Evolutionary conservation across 352 stramenopile species (phyloP).

Genomic region (Elongisporangium prolatum): DNA sequence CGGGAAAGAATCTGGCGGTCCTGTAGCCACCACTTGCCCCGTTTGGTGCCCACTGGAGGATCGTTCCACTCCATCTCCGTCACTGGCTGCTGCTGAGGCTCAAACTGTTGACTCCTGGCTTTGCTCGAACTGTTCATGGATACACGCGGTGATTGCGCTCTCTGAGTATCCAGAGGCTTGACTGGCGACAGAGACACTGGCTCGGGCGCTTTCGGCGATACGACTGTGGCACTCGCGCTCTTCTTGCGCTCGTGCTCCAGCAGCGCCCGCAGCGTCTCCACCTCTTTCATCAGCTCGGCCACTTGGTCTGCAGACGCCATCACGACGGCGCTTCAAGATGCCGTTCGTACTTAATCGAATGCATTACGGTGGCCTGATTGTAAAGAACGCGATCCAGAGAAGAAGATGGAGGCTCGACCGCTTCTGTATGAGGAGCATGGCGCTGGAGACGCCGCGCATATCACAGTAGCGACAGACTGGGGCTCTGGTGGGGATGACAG

Average conservation of each 20-base stretch:
- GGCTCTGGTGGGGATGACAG: conserved; percentile 2
- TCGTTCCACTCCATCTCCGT: conserved; percentile 24
- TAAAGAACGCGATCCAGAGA: conserved; percentile 44
- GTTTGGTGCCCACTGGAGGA: conserved; percentile 30
- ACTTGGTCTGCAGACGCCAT: conserved; percentile 27
- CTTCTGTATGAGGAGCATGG: conserved; percentile 30
- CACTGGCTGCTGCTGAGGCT: conserved; percentile 3
- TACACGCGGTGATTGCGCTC: background rate
- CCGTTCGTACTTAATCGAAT: background rate
- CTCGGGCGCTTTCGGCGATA: background rate
- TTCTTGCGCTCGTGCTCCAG: conserved; percentile 39
- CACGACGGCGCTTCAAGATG: background rate
- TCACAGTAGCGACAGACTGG: conserved; percentile 6
- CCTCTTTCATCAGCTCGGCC: conserved; percentile 42
- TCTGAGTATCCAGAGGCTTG: conserved; percentile 8
- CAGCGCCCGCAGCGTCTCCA: conserved; percentile 40
- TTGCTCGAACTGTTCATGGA: conserved; percentile 6
- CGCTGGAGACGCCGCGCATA: conserved; percentile 2
- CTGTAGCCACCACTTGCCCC: conserved; percentile 67
- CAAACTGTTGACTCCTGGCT: conserved; percentile 5
- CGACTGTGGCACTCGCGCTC: conserved; percentile 5
- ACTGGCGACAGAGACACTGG: conserved; percentile 7
- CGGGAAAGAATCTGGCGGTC: conserved; percentile 51
- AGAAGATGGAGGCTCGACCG: conserved; percentile 25
- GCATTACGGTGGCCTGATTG: background rate